Evolutionary conservation across 129 eudicot genomes (phyloP).

Genomic region (Helichrysum umbraculigerum): DNA sequence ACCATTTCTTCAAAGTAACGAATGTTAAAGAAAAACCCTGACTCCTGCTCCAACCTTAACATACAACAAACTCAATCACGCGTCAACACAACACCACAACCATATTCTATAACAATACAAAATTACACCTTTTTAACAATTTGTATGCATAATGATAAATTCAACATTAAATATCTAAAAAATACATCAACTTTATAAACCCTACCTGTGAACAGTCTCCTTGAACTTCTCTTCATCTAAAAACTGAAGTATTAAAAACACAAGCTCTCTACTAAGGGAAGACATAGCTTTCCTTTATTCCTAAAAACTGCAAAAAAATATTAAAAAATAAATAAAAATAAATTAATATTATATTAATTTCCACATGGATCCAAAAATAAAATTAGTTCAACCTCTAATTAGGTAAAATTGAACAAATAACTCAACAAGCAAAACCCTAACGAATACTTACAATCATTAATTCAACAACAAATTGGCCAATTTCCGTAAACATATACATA

Average conservation of each 20-base stretch:
- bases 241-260: slow-evolving; percentile 49
- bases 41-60: slow-evolving; percentile 52
- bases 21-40: slow-evolving; percentile 48
- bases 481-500: slow-evolving; percentile 5
- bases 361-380: slow-evolving; percentile 22
- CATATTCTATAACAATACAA: background rate
- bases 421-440: slow-evolving; percentile 34
- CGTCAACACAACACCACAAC: slow-evolving; percentile 18
- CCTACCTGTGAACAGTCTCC: slow-evolving; percentile 41
- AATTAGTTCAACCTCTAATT: slow-evolving; percentile 9
- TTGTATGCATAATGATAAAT: background rate
- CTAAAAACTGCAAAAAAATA: slow-evolving; percentile 24
- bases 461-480: slow-evolving; percentile 17
- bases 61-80: slow-evolving; percentile 18
- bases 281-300: slow-evolving; percentile 35
- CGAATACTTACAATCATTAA: slow-evolving; percentile 24
- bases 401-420: slow-evolving; percentile 13
- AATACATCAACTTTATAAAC: background rate
- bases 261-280: slow-evolving; percentile 50
- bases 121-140: background rate
- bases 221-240: slow-evolving; percentile 40
- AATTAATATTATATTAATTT: background rate
- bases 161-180: background rate
- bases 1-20: slow-evolving; percentile 53
- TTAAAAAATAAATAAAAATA: too few relatives aligned